Percentiles rank a stretch among this genome's conserved stretches.
Evolutionary conservation across 345 rosid genomes (phyloP).

Genomic region (Combretum micranthum): DNA sequence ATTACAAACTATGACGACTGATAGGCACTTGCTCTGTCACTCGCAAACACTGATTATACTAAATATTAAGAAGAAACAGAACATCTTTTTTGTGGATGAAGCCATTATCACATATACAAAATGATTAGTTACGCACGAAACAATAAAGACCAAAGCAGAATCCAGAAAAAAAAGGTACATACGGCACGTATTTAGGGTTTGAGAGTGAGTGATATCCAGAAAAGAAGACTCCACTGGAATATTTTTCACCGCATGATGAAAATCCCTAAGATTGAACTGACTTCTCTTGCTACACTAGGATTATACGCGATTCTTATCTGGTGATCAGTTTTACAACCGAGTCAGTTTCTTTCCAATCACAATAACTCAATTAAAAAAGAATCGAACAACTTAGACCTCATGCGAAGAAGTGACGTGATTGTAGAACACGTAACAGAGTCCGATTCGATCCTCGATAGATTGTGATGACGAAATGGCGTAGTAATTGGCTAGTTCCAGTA

Average conservation of each 20-base stretch:
- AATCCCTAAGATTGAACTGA: conserved; percentile 57
- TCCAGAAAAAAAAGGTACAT: not conserved
- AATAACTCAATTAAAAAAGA: not conserved
- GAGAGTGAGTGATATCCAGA: conserved; percentile 52
- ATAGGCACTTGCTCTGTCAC: too few species aligned
- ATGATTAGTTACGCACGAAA: too few species aligned
- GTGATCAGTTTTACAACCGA: conserved; percentile 6
- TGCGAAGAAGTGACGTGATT: conserved; percentile 41
- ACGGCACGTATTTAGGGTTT: conserved; percentile 37
- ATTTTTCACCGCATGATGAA: conserved; percentile 71
- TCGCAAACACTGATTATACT: too few species aligned
- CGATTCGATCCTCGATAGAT: conserved; percentile 49
- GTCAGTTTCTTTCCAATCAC: not conserved
- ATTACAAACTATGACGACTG: too few species aligned
- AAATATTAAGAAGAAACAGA: too few species aligned
- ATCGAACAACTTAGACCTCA: conserved; percentile 35
- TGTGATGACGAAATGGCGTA: conserved; percentile 39
- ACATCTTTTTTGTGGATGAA: too few species aligned
- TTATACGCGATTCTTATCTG: conserved; percentile 62
- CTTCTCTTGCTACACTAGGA: conserved; percentile 31
- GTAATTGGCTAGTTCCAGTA: conserved; percentile 66
- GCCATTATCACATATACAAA: too few species aligned
- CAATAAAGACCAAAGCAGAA: not conserved
- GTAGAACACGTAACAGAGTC: conserved; percentile 50
- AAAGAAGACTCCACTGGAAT: conserved; percentile 51